Percentiles rank a stretch among this genome's conserved stretches.
Conservation (phyloP, 2,329 filamentous ascomycete genomes). For the Blastomyces parvus region DNA sequence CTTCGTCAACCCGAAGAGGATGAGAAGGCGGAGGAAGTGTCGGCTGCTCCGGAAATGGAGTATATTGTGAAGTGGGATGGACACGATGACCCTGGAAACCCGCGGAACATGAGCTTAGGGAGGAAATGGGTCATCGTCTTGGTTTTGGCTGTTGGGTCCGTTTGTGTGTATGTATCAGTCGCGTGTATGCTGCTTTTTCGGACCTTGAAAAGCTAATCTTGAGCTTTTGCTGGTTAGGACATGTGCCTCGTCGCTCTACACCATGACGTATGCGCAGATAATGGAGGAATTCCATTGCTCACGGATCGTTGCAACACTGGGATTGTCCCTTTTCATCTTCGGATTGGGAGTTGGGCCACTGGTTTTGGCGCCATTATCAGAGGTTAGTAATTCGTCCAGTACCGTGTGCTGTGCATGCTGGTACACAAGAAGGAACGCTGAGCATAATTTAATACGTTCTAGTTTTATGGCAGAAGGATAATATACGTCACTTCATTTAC, state of each 20-base stretch:
- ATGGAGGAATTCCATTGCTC: conserved; percentile 63
- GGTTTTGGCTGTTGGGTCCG: conserved; percentile 62
- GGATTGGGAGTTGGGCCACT: conserved; percentile 62
- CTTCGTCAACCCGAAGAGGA: conserved; percentile 18
- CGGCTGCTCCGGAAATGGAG: conserved; percentile 29
- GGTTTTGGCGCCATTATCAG: conserved; percentile 54
- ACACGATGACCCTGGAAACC: conserved; percentile 63
- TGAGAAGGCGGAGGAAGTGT: conserved; percentile 17
- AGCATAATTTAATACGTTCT: conserved; percentile 11
- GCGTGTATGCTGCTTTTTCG: neutral
- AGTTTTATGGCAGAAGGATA: conserved; percentile 72
- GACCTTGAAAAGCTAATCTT: neutral
- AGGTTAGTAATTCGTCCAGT: conserved; percentile 28
- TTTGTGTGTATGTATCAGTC: conserved; percentile 65
- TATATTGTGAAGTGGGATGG: conserved; percentile 70
- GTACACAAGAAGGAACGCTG: neutral
- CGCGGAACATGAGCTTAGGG: conserved; percentile 55
- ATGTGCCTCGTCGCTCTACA: conserved; percentile 80
- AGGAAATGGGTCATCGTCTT: conserved; percentile 71
- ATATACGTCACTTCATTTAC: conserved; percentile 69
- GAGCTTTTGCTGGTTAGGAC: conserved; percentile 46
- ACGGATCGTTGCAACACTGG: conserved; percentile 64
- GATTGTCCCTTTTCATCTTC: conserved; percentile 72
- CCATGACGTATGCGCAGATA: conserved; percentile 69
- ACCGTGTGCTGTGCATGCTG: neutral